A percentile compares a stretch with the other conserved stretches of the same genome.
These are phyloP conservation scores for Letharia lupina DNA, from an alignment of 495 filamentous ascomycete genomes.

Conservation along the genomic window DNA sequence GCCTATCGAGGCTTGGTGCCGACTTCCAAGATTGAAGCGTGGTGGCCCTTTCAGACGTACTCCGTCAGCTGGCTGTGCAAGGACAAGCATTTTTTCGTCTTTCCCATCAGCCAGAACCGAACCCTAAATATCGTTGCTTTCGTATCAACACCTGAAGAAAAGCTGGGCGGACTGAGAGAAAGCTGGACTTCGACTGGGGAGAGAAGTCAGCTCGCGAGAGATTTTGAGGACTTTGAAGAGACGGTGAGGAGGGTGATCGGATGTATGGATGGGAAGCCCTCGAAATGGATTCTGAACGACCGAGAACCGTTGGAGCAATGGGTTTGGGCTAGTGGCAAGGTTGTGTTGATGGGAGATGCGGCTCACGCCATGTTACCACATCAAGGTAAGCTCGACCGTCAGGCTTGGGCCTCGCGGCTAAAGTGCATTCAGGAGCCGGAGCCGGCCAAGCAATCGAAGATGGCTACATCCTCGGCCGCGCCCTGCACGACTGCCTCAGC, in stretches of 20 bases:
- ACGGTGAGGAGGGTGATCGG: constrained; percentile 25
- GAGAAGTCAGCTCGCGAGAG: constrained; percentile 29
- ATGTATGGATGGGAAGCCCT: constrained; percentile 24
- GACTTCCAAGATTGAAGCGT: constrained; percentile 14
- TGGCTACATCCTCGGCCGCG: constrained; percentile 33
- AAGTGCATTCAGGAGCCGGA: constrained; percentile 27
- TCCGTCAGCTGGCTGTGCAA: constrained; percentile 23
- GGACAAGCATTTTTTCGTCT: constrained; percentile 27
- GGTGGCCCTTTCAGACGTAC: constrained; percentile 29
- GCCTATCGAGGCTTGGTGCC: constrained; percentile 28
- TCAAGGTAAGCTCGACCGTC: constrained; percentile 12
- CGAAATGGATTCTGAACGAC: constrained; percentile 39
- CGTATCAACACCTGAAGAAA: constrained; percentile 18
- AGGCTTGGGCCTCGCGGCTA: neutral
- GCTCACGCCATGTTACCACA: constrained; percentile 41
- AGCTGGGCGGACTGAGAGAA: constrained; percentile 27
- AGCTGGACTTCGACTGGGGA: constrained; percentile 33
- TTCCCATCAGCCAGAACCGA: constrained; percentile 29
- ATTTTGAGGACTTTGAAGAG: constrained; percentile 30
- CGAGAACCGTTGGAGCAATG: constrained; percentile 32
- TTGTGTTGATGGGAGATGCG: constrained; percentile 38
- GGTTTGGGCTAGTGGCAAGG: constrained; percentile 30
- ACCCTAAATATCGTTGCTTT: constrained; percentile 28
- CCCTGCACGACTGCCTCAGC: constrained; percentile 28
- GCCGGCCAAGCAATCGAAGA: constrained; percentile 31